phyloP scores from a whole-genome alignment of 352 stramenopile species.

The Phytophthora cryptogea region DNA sequence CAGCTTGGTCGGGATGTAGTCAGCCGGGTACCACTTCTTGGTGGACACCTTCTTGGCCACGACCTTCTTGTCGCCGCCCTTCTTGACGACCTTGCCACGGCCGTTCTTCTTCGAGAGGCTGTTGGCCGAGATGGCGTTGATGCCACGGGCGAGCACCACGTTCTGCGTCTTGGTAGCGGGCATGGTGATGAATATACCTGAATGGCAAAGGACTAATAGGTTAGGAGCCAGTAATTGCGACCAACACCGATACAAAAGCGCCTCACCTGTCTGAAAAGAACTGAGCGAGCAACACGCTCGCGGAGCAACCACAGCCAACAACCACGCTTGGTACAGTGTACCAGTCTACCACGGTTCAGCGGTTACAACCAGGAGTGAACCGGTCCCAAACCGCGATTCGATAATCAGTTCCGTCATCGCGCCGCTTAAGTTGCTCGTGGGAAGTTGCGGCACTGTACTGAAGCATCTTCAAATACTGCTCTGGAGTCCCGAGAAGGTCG shows the following conservation, averaged over 20 bases:
- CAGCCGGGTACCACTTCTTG: conserved; percentile 80
- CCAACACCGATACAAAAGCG: conserved; percentile 1
- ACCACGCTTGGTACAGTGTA: conserved; percentile 22
- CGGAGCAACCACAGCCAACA: conserved; percentile 29
- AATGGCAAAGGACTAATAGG: neutral
- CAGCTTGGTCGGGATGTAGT: conserved; percentile 68
- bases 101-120: conserved; percentile 63
- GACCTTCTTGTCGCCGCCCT: conserved; percentile 71
- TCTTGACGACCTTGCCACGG: conserved; percentile 64
- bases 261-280: conserved; percentile 76
- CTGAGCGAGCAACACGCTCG: conserved; percentile 8
- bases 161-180: conserved; percentile 58
- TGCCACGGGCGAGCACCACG: conserved; percentile 72
- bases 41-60: conserved; percentile 48
- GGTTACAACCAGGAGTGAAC: neutral
- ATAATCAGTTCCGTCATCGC: conserved; percentile 4
- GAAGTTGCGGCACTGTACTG: neutral
- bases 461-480: no score
- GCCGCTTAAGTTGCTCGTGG: neutral
- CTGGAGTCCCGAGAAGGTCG: no score
- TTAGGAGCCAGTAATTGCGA: neutral
- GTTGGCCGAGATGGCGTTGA: conserved; percentile 81
- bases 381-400: neutral
- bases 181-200: conserved; percentile 68
- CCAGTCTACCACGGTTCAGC: neutral